A percentile compares a stretch with the other conserved stretches of the same genome.
Conservation (phyloP, 495 filamentous ascomycete genomes). For the Podospora pseudopauciseta region DNA sequence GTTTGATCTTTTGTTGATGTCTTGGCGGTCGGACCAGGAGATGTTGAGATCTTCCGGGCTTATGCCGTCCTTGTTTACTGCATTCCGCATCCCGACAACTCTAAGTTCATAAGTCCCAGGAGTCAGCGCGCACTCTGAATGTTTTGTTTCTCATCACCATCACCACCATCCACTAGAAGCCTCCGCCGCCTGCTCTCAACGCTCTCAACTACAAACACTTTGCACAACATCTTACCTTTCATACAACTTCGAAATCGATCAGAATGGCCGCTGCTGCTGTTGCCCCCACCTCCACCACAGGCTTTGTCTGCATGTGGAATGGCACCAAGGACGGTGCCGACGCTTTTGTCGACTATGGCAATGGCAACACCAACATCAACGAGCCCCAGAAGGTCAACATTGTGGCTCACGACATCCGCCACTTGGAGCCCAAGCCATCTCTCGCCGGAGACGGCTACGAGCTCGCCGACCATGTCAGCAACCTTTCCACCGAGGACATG, state of each 20-base stretch:
- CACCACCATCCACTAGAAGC: not conserved
- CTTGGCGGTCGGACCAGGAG: not conserved
- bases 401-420: constrained; percentile 2
- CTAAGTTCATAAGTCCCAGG: not conserved
- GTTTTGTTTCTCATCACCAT: not conserved
- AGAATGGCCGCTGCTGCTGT: constrained; percentile 6
- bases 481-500: not conserved
- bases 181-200: not conserved
- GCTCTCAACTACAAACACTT: not conserved
- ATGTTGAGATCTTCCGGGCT: not conserved
- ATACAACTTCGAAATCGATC: not conserved
- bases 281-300: constrained; percentile 3
- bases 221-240: not conserved
- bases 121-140: not conserved
- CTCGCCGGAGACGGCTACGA: constrained; percentile 3
- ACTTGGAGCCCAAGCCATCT: not conserved
- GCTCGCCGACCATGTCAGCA: not conserved
- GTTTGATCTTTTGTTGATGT: not conserved
- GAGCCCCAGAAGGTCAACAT: constrained; percentile 9
- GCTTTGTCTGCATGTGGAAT: constrained; percentile 12
- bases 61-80: not conserved
- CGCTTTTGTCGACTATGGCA: constrained; percentile 9
- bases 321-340: constrained; percentile 3
- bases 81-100: not conserved
- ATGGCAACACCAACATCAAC: constrained; percentile 7